Percentiles rank a stretch among this genome's conserved stretches.
These are phyloP conservation scores for Schizosaccharomyces japonicus DNA, from an alignment of 805 yeast genomes.

Conservation along the genomic window DNA sequence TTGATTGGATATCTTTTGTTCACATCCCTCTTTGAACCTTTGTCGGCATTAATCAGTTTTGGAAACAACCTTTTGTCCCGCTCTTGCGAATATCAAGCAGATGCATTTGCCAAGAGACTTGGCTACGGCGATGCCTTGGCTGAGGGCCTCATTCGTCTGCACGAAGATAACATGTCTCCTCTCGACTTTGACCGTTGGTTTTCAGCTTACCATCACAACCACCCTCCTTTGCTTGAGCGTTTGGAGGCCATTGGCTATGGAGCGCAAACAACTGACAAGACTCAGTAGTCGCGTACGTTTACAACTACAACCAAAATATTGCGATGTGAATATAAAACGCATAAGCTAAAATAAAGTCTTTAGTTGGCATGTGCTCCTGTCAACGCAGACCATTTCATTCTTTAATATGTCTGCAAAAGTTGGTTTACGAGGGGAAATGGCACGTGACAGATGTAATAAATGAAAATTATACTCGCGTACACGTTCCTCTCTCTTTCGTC, in stretches of 20 bases:
- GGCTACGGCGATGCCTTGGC: conserved; percentile 51
- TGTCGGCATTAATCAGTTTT: conserved; percentile 46
- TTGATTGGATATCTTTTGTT: conserved; percentile 64
- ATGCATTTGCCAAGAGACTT: conserved; percentile 33
- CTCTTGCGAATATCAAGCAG: conserved; percentile 75
- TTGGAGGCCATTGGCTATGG: conserved; percentile 38
- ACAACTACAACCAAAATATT: too few species aligned
- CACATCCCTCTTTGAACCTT: conserved; percentile 52
- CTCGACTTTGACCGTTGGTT: conserved; percentile 76
- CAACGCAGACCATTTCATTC: too few species aligned
- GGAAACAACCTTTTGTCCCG: conserved; percentile 49
- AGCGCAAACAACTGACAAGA: conserved; percentile 7
- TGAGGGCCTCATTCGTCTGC: conserved; percentile 47
- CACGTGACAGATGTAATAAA: too few species aligned
- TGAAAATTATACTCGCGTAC: too few species aligned
- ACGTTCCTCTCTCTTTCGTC: too few species aligned
- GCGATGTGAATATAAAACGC: too few species aligned
- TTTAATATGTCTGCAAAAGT: too few species aligned
- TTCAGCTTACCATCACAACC: conserved; percentile 71
- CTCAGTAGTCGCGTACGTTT: conserved; percentile 7
- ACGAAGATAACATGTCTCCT: conserved; percentile 60
- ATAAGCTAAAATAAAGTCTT: too few species aligned
- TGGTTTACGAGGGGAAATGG: too few species aligned
- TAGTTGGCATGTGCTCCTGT: too few species aligned
- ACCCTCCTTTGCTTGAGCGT: conserved; percentile 82